These are phyloP conservation scores for Colletotrichum sp. DNA, from an alignment of 2,329 filamentous ascomycete species.

Conservation along the genomic window DNA sequence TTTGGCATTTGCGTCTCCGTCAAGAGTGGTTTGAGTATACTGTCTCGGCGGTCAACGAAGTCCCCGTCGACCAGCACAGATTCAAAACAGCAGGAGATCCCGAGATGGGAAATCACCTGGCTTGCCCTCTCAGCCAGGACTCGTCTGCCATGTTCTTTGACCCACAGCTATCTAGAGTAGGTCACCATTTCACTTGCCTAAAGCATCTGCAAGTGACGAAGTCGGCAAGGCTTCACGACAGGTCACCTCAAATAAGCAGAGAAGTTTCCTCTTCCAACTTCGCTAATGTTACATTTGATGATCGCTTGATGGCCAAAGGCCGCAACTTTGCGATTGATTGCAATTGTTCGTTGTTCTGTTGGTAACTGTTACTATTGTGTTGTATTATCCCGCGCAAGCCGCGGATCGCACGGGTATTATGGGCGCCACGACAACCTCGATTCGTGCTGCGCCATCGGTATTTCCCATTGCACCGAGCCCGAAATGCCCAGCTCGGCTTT, in stretches of 20 bases:
- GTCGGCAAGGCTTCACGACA: not conserved
- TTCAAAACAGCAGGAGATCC: not conserved
- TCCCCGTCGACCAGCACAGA: too few species aligned
- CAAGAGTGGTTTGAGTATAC: too few species aligned
- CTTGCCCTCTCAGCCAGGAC: too few species aligned
- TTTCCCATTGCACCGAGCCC: not conserved
- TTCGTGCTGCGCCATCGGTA: not conserved
- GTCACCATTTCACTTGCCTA: not conserved
- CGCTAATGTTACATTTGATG: not conserved
- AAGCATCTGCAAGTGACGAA: not conserved
- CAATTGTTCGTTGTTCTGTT: rapidly evolving
- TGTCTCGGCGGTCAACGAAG: too few species aligned
- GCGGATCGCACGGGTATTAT: not conserved
- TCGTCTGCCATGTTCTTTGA: too few species aligned
- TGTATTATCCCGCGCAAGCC: not conserved
- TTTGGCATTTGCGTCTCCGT: too few species aligned
- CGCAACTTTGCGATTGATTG: rapidly evolving
- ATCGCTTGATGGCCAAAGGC: not conserved
- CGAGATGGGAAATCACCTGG: not conserved
- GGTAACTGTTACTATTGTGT: not conserved
- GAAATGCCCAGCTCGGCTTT: not conserved
- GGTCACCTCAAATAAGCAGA: not conserved
- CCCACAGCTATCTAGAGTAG: too few species aligned
- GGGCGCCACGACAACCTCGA: not conserved
- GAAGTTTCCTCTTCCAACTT: not conserved